Base-by-base conservation (phyloP, 164 flowering plant species). In the Tetracentron sinense region DNA sequence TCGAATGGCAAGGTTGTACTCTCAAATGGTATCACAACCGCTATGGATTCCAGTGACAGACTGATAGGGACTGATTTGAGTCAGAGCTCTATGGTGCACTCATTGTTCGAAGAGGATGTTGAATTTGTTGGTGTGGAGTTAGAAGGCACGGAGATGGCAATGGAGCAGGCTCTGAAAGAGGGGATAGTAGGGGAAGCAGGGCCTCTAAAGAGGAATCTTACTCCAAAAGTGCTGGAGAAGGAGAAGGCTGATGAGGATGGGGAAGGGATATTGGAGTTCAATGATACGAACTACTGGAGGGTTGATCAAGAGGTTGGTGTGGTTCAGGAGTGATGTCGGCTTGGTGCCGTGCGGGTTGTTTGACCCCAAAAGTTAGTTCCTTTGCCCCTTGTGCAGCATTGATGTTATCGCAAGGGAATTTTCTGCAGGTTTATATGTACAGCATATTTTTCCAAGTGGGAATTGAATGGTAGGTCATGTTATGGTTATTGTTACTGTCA, bases 161-260 rank as follows among this genome's bases (percentile, higher is more conserved):
- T 86, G 93, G 98, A 86, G 15, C 89, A 87, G 31, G 98, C 96
- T 31, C 78, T 86, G 15, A 90, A 88, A 66, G 96, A 90, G 68
- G 98, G 96, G 38, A 92, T 84, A 60, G 96, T 88, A 14, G 98
- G 91, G 44, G 98, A 92, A 75, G 96, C 98, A 4, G 93, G 86
- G 38, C 85, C 95, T 3, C 67, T 88, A 77, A 90, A 86, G 77
- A 80, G 78, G 71, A 80, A 73, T 65, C 53, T 74, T 1, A 21
- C 61, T 0, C 80, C 79, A 6, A 77, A 80, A 63, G 69, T 33
- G 33, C 65, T 64, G 0, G 89, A 81, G 35, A 81, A 74, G 62
- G 83, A 81, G 29, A 83, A 68, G 48, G 33, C 82, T 2, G 83
- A 77, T 21, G 88, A 81, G 22, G 75, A 71, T 42, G 85, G 74